Evolutionary conservation across 2,329 filamentous ascomycete species (phyloP), one percentile per base, ranked within the genome.

Genomic region (Paecilomyces sp.): DNA sequence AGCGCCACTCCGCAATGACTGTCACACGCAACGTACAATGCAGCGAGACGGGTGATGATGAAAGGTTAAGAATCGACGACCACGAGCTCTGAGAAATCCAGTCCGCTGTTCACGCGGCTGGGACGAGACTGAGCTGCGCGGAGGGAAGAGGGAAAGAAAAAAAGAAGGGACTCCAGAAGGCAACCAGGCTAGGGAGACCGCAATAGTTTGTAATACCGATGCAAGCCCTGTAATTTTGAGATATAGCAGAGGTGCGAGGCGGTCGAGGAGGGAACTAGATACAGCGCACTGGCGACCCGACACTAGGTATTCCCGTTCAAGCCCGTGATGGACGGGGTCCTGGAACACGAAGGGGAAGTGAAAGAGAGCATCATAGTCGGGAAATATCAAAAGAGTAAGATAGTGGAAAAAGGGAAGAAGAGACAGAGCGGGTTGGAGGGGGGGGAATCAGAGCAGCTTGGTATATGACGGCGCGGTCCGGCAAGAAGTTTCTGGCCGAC

Each of bases 311-410:
- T 68, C 70, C 71, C 72, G 69, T 76, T 79, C 74, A 79, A 73
- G 74, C 75, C 77, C 76, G 74, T 70, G 66, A 67, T 65, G 70
- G 73, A 76, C 74, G 75, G 75, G 74, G 71, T 70, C 69, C 67
- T 69, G 61, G 65, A 69, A 63, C 65, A 67, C 67, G 67, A 67
- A 56, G 61, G 65, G 65, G 64, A 63, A 65, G 65, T 71, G 62
- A 57, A 66, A 70, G 67, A 60, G 71, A 71, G 71, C 75, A 77
- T 77, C 66, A 63, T 75, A 67, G 65, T 66, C 57, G 61, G 60
- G 63, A 47, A 56, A 65, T 58, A 66, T 57, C 57, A 66, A 66
- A 47, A 47, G 65, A 58, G 57, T 62, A 68, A 59, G 15, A 58
- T 55, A 61, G 61, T 55, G 56, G 56, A 65, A 64, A 60, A 57